Conservation (phyloP, 225 moss, liverwort and hornwort genomes). For the Takakia lepidozioides region DNA sequence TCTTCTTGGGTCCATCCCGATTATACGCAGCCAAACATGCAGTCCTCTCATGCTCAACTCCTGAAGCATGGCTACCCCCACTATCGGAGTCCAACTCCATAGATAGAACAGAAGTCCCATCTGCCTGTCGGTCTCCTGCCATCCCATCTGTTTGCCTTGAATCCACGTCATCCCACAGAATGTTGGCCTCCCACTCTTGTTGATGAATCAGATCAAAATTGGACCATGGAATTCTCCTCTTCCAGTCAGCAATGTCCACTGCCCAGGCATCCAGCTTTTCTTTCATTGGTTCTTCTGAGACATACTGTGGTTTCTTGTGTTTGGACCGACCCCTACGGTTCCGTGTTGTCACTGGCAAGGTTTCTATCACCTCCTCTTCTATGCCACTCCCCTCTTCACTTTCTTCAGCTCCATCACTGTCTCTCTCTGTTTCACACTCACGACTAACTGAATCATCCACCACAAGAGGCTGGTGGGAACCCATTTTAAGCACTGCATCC, state of each 20-base stretch:
- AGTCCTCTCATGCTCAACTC: conserved; percentile 12
- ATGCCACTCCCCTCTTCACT: conserved; percentile 33
- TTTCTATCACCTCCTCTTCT: conserved; percentile 34
- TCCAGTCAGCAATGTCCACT: conserved; percentile 36
- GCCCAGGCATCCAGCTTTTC: conserved; percentile 30
- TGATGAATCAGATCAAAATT: conserved; percentile 87
- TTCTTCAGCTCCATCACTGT: conserved; percentile 31
- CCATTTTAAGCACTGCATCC: conserved; percentile 63
- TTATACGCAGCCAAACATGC: conserved; percentile 10
- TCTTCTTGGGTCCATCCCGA: no score
- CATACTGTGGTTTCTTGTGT: conserved; percentile 39
- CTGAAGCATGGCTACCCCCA: conserved; percentile 31
- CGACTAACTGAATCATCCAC: conserved; percentile 29
- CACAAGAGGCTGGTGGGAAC: conserved; percentile 33
- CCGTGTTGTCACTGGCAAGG: conserved; percentile 14
- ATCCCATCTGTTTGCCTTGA: conserved; percentile 9
- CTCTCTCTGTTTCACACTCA: conserved; percentile 18
- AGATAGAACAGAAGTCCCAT: conserved; percentile 6
- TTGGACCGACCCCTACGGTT: conserved; percentile 30
- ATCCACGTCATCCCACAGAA: conserved; percentile 63
- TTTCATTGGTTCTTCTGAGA: conserved; percentile 72
- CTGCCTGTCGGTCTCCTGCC: conserved; percentile 5
- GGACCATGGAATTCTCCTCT: conserved; percentile 51
- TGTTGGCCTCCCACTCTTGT: conserved; percentile 82
- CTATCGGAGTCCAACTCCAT: conserved; percentile 62